Conservation (phyloP, 1,284 basidiomycete genomes). For the Moesziomyces sp. region DNA sequence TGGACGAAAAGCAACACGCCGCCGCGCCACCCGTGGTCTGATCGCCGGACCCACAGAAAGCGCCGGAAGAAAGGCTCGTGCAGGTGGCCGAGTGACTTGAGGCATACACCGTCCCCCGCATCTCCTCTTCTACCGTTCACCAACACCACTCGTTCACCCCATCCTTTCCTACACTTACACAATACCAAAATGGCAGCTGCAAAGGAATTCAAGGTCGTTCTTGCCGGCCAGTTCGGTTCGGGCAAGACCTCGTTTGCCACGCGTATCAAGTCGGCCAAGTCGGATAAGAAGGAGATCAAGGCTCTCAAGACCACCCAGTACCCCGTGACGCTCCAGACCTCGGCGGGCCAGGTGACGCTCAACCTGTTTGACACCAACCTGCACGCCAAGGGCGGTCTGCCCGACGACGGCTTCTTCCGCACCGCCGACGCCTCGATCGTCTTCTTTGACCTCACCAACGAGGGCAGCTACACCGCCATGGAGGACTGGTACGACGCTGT, state of each 20-base stretch:
- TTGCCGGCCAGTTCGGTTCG: conserved; percentile 43
- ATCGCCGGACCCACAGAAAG: not conserved
- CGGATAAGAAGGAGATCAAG: conserved; percentile 45
- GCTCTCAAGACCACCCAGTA: conserved; percentile 48
- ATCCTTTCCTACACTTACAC: not conserved
- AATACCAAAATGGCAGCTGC: conserved; percentile 16
- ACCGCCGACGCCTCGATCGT: conserved; percentile 41
- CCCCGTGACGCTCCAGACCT: conserved; percentile 39
- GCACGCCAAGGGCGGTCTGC: conserved; percentile 49
- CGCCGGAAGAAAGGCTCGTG: not conserved
- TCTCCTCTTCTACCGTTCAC: not conserved
- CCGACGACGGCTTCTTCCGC: conserved; percentile 51
- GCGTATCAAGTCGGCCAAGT: conserved; percentile 41
- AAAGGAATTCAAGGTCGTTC: conserved; percentile 50
- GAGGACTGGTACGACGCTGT: conserved; percentile 51
- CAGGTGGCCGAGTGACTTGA: not conserved
- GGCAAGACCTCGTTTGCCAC: conserved; percentile 52
- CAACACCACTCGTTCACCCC: not conserved
- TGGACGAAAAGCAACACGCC: no score
- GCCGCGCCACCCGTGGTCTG: no score
- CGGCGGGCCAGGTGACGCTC: conserved; percentile 39
- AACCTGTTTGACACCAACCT: conserved; percentile 49
- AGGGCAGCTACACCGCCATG: conserved; percentile 44
- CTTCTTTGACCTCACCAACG: conserved; percentile 43
- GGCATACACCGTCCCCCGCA: not conserved